Base-by-base conservation (phyloP, 192 early-diverging fungal genomes). In the Linnemannia hyalina region DNA sequence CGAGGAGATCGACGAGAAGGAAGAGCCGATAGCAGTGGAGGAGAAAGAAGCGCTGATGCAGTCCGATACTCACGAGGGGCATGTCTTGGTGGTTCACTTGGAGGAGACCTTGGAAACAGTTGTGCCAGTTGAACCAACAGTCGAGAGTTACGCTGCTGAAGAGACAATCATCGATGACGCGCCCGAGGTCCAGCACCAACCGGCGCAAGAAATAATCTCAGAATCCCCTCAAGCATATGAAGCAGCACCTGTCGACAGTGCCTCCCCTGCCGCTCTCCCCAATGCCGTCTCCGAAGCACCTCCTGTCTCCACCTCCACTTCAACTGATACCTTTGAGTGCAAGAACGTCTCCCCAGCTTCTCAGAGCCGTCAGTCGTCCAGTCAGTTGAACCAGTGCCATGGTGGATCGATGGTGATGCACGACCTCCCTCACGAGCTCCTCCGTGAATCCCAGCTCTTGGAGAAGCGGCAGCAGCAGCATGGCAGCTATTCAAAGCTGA, bases 381-480 rank as follows among this genome's bases (percentile, higher is more conserved):
- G 49, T 22, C 44, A 49, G 11, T 11, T 75, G 0, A 70, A 70
- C 49, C 80, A 81, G 32, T 32, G 69, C 26, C 74, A 46, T 1
- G 75, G 65, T 26, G 63, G 52, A 16, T 72, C 80, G 0, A 72
- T 29, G 41, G 68, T 72, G 29, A 75, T 72, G 55, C 74, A 75
- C 11, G 35, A 36, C 70, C 49, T 75, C 35, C 74, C 38, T 42
- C 75, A 71, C 55, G 69, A 70, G 22, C 26, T 68, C 13, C 74
- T 70, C 22, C 23, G 9, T 9, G 68, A 29, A 13, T 75, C 73
- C 3, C 72, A 74, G 46, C 49, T 75, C 38, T 41, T 70, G n/a
- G 73, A 68, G 42, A 75, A 81, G 18, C 29, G 65, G 22, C 73
- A 55, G 6, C n/a, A 35, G 9, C 26, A 29, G 29, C 76, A 77